Evolutionary conservation across 345 rosid genomes (phyloP).

Genomic region (Zanthoxylum bungeanum): DNA sequence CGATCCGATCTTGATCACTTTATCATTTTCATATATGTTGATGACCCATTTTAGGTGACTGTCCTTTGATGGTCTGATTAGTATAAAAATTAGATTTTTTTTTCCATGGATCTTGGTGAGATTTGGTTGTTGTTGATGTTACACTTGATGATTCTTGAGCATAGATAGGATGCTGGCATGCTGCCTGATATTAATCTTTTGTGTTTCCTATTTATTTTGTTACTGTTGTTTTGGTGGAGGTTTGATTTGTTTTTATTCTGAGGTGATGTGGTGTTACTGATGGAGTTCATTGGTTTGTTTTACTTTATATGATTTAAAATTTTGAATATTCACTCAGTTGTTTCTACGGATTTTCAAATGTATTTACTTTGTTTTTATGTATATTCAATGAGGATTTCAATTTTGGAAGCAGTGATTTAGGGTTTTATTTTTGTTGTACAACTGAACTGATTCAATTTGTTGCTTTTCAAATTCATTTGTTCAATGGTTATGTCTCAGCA

Average conservation of each 20-base stretch:
- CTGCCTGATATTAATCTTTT: background rate
- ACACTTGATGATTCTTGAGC: no score
- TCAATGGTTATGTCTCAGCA: background rate
- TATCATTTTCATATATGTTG: background rate
- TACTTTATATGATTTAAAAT: background rate
- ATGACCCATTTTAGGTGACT: background rate
- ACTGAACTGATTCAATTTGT: background rate
- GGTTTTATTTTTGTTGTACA: background rate
- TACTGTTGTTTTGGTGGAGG: background rate
- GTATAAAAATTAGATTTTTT: no score
- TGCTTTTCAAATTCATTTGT: background rate
- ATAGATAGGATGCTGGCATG: no score
- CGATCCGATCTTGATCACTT: no score
- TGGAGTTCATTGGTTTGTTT: background rate
- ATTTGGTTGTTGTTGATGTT: no score
- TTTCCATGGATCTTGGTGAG: slow-evolving; percentile 7
- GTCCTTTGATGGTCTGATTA: background rate
- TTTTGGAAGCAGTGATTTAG: background rate
- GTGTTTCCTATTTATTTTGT: no score
- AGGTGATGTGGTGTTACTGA: background rate
- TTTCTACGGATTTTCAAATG: background rate
- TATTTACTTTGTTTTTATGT: no score
- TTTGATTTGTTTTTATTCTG: background rate
- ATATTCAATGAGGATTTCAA: background rate
- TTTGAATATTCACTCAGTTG: no score